These are phyloP conservation scores for Thalassiosira mediterranea DNA, from an alignment of 352 stramenopile species.

Conservation along the genomic window DNA sequence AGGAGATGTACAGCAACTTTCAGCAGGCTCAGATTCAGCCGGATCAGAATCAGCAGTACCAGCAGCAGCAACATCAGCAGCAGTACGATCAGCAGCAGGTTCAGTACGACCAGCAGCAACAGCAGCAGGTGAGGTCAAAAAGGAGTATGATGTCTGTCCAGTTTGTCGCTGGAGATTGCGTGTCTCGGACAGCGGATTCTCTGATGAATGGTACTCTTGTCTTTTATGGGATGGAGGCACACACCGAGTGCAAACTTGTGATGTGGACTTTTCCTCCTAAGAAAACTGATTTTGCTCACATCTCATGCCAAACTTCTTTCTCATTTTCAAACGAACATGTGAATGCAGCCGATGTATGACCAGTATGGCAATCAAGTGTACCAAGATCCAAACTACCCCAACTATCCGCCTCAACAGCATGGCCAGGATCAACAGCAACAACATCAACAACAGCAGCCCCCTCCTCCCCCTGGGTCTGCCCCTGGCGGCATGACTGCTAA, in stretches of 20 bases:
- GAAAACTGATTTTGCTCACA: no score
- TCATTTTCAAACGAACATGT: no score
- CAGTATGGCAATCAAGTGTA: constrained; percentile 47
- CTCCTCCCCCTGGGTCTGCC: neutral
- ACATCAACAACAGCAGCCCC: constrained; percentile 33
- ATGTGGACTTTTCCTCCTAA: no score
- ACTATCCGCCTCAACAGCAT: constrained; percentile 29
- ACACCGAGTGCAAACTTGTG: no score
- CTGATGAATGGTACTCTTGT: neutral
- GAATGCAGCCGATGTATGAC: constrained; percentile 30
- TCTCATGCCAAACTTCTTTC: no score
- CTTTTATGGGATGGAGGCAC: no score
- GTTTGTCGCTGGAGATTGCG: neutral
- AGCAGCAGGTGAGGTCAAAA: constrained; percentile 26
- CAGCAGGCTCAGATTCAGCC: constrained; percentile 52
- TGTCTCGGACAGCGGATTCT: no score
- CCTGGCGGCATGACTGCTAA: constrained; percentile 24
- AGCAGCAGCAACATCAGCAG: constrained; percentile 43
- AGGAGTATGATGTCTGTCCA: neutral
- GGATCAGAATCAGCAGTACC: constrained; percentile 61
- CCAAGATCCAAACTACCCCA: constrained; percentile 19
- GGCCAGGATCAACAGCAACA: constrained; percentile 35
- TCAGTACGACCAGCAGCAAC: constrained; percentile 34
- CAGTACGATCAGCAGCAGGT: constrained; percentile 38
- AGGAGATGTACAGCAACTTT: constrained; percentile 58